phyloP scores from a whole-genome alignment of 805 yeast species.

The Tetrapisispora nanseiensis region DNA sequence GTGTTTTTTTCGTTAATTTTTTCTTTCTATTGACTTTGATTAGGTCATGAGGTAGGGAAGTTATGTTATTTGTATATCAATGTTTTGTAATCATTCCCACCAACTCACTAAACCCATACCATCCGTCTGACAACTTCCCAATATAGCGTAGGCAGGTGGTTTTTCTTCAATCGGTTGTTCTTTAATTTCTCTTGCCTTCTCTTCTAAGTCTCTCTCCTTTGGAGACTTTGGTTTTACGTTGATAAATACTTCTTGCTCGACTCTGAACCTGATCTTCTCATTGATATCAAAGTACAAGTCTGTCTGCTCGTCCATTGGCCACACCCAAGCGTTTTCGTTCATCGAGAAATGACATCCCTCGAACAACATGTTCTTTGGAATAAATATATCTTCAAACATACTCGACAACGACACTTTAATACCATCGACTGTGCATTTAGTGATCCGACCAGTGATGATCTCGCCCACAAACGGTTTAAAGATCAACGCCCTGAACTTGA shows the following conservation, averaged over 20 bases:
- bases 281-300: slow-evolving; percentile 78
- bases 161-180: slow-evolving; percentile 26
- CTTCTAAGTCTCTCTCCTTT: slow-evolving; percentile 36
- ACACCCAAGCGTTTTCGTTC: slow-evolving; percentile 90
- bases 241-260: slow-evolving; percentile 80
- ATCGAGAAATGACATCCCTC: slow-evolving; percentile 60
- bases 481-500: slow-evolving; percentile 62
- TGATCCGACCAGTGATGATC: slow-evolving; percentile 84
- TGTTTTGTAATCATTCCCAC: slow-evolving; percentile 77
- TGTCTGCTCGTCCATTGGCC: slow-evolving; percentile 67
- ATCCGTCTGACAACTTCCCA: slow-evolving; percentile 88
- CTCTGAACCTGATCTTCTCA: slow-evolving; percentile 84
- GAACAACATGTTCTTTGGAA: slow-evolving; percentile 74
- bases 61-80: too few species aligned
- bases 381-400: slow-evolving; percentile 84
- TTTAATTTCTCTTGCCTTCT: slow-evolving; percentile 21
- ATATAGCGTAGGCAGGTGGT: slow-evolving; percentile 71
- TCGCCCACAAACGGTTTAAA: slow-evolving; percentile 96
- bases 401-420: slow-evolving; percentile 58
- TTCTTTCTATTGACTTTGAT: too few species aligned
- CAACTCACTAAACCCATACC: slow-evolving; percentile 95
- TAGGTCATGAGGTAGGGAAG: too few species aligned
- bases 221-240: slow-evolving; percentile 76
- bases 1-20: too few species aligned
- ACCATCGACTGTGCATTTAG: slow-evolving; percentile 81